Evolutionary conservation across 495 filamentous ascomycete genomes (phyloP), one percentile per base, ranked within the genome.

Genomic region (Haplographium delicatum): DNA sequence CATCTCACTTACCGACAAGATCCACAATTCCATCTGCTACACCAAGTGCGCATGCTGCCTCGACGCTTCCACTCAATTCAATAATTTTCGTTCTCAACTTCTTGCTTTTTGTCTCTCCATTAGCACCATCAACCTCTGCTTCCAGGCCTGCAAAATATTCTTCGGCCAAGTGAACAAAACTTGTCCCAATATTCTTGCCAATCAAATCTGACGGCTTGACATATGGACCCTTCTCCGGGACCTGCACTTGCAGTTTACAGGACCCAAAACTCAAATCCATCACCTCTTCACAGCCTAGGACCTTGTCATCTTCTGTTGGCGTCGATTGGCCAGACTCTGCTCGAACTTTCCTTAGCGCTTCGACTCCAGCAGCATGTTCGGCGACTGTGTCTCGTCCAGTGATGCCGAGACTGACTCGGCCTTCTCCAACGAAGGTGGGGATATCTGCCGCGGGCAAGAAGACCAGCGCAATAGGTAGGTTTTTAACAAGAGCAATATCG

Each of bases 381-480:
- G 83, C 84, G 16, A 97, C 88, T 59, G 95, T 89, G 66, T 98
- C 94, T 44, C 79, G 76, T 28, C 93, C 93, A 0, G 93, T 98
- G 55, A 98, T 98, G 45, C 93, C 93, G 5, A 98, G 69, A 62
- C 94, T 90, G 11, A 97, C 93, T 43, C 85, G 81, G 24, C 93
- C 93, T 65, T 96, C 90, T 23, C 91, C 93, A 35, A 98, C 89
- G 58, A 96, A 97, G 45, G 87, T 91, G 22, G 93, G 94, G 62
- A 98, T 98, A 66, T 97, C 93, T 47, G 88, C 91, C 27, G 89
- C 93, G 20, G 93, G 93, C 30, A 98, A 88, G 76, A 98, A 98
- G 68, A 98, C 81, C 53, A 98, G 87, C 10, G 91, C 94, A 52
- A 98, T 88, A 25, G 87, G 88, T 26, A 91, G 80, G 70, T 97